Percentiles rank a stretch among this genome's conserved stretches.
phyloP scores from a whole-genome alignment of 129 eudicot species.

The Flaveria linearis region DNA sequence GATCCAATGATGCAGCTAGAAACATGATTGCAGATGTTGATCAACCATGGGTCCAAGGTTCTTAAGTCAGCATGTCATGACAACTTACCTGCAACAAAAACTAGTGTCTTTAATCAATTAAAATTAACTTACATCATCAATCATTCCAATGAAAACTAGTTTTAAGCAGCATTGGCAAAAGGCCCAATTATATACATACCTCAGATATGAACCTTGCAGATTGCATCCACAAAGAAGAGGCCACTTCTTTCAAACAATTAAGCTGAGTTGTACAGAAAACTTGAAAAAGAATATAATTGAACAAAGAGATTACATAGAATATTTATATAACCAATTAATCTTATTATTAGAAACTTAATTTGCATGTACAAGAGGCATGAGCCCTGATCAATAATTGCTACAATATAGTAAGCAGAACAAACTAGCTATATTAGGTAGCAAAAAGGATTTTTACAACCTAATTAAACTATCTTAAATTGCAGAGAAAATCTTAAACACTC shows the following conservation, averaged over 20 bases:
- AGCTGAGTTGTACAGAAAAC: not conserved
- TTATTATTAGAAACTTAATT: conserved; percentile 51
- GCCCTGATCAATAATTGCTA: conserved; percentile 68
- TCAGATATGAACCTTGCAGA: not conserved
- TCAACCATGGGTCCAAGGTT: not conserved
- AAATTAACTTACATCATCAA: not conserved
- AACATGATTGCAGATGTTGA: not conserved
- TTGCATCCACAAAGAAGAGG: not conserved
- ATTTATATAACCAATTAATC: conserved; percentile 29
- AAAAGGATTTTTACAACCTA: conserved; percentile 58
- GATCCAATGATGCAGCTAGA: not conserved
- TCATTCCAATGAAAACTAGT: not conserved
- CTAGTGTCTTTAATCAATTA: not conserved
- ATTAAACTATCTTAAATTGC: conserved; percentile 44
- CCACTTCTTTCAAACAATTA: not conserved
- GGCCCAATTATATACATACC: not conserved
- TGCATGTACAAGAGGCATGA: conserved; percentile 71
- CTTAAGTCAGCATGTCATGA: not conserved
- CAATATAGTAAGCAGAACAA: conserved; percentile 50
- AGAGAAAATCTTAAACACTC: conserved; percentile 43
- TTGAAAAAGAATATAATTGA: conserved; percentile 4
- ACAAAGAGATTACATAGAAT: not conserved
- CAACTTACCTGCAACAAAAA: conserved; percentile 1
- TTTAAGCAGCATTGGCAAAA: conserved; percentile 1
- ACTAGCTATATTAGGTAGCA: conserved; percentile 49